phyloP scores from a whole-genome alignment of 2,329 filamentous ascomycete genomes.

The Sphaerulina musiva region DNA sequence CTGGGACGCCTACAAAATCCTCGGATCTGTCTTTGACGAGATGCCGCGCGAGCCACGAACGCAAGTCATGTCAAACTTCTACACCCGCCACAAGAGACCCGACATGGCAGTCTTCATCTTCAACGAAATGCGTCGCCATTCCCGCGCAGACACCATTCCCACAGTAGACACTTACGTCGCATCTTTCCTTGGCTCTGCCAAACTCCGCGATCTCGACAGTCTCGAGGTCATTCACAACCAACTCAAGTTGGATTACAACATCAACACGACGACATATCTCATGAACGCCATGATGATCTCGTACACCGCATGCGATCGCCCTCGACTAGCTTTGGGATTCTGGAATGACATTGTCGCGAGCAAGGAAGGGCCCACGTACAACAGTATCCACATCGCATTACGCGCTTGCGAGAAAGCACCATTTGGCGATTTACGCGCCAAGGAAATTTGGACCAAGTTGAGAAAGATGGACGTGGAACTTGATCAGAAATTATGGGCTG shows the following conservation, averaged over 20 bases:
- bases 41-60: slow-evolving; percentile 60
- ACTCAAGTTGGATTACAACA: slow-evolving; percentile 80
- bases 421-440: slow-evolving; percentile 42
- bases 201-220: slow-evolving; percentile 45
- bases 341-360: slow-evolving; percentile 80
- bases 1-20: slow-evolving; percentile 56
- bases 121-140: slow-evolving; percentile 83
- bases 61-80: slow-evolving; percentile 75
- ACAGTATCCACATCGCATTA: slow-evolving; percentile 74
- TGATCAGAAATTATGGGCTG: slow-evolving; percentile 63
- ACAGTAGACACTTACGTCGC: slow-evolving; percentile 67
- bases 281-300: slow-evolving; percentile 84
- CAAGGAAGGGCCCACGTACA: slow-evolving; percentile 77
- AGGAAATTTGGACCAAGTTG: slow-evolving; percentile 63
- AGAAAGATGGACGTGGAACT: slow-evolving; percentile 71
- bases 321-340: slow-evolving; percentile 63
- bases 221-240: slow-evolving; percentile 81
- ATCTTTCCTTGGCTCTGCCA: slow-evolving; percentile 65
- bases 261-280: slow-evolving; percentile 68
- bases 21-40: slow-evolving; percentile 54
- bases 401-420: slow-evolving; percentile 62
- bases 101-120: slow-evolving; percentile 86
- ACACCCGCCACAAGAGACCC: slow-evolving; percentile 60
- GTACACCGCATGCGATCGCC: slow-evolving; percentile 63
- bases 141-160: slow-evolving; percentile 57